Percentiles rank a stretch among this genome's conserved stretches.
Evolutionary conservation across 108 stramenopile genomes (phyloP).

Genomic region (Nitzschia sp.): DNA sequence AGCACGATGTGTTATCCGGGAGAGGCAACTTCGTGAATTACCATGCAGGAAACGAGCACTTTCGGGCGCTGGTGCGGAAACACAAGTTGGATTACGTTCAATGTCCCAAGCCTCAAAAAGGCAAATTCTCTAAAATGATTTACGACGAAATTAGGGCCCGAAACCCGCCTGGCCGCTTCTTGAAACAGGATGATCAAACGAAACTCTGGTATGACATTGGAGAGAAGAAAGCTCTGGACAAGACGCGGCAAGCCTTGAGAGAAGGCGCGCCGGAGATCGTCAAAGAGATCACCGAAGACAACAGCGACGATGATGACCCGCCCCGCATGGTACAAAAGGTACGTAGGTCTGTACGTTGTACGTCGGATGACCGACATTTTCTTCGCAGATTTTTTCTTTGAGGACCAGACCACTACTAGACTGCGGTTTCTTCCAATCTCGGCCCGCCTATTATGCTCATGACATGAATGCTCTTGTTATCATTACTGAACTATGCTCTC

Average conservation of each 20-base stretch:
- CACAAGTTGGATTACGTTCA: slow-evolving; percentile 81
- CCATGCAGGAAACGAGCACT: slow-evolving; percentile 80
- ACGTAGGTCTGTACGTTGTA: slow-evolving; percentile 14
- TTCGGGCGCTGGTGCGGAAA: slow-evolving; percentile 67
- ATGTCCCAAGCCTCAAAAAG: slow-evolving; percentile 78
- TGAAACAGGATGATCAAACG: slow-evolving; percentile 77
- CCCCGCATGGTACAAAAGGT: slow-evolving; percentile 18
- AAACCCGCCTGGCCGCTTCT: slow-evolving; percentile 81
- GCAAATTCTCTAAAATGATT: slow-evolving; percentile 68
- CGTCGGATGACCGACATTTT: neutral
- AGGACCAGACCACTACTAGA: too few species aligned
- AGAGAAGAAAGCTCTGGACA: slow-evolving; percentile 87
- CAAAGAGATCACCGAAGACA: slow-evolving; percentile 47
- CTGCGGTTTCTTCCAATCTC: too few species aligned
- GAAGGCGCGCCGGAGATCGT: slow-evolving; percentile 83
- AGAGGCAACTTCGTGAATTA: slow-evolving; percentile 86
- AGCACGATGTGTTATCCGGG: slow-evolving; percentile 79
- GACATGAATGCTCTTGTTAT: neutral
- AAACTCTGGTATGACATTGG: slow-evolving; percentile 88
- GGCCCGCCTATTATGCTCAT: neutral
- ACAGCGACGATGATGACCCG: slow-evolving; percentile 19
- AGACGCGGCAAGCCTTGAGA: slow-evolving; percentile 83
- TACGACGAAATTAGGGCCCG: slow-evolving; percentile 71
- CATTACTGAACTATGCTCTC: neutral
- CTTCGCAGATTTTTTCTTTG: neutral